Base-by-base conservation (phyloP, 257 asterid species). In the Haberlea rhodopensis region DNA sequence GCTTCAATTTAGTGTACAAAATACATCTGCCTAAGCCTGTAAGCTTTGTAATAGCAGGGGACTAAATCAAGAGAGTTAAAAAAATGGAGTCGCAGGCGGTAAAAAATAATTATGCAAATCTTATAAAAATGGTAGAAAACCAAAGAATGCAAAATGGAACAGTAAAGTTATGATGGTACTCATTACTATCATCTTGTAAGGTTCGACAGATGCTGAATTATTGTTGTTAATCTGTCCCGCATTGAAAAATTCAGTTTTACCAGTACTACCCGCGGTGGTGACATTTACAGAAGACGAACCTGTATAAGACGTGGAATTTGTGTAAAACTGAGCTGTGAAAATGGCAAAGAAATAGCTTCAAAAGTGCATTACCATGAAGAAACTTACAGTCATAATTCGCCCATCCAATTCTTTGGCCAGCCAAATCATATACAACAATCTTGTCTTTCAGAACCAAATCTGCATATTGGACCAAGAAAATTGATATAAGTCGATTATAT, bases 361-460 rank as follows among this genome's bases (percentile, higher is more conserved):
- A 53, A 60, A 29, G 9, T 23, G n/a, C 16, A 28, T 60, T 31
- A 53, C 1, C 15, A 32, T 22, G 48, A 69, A n/a, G 27, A 65
- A 76, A 85, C 96, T 90, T 87, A 94, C 99, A 90, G 80, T 94
- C 94, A 53, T 85, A 90, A 62, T 81, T 88, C 8, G 80, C 84
- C 99, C 99, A 94, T 76, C 99, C 99, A 26, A 94, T 81, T 75
- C 81, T 80, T 61, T 87, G 95, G 27, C 76, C 80, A 53, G 72
- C 95, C 81, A 94, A 71, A 83, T 94, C 99, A 68, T 94, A 94
- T 23, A 89, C 96, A 19, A 94, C 79, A 7, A 90, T 77, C 78
- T 94, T 94, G 77, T 94, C 96, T 78, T 94, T 84, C 79, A 94
- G 74, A 57, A 94, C 95, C 51, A 94, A 90, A 79, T 94, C 99